Percentiles rank a stretch among this genome's conserved stretches.
Evolutionary conservation across 2,329 filamentous ascomycete genomes (phyloP).

Genomic region (Mariannaea elegans): DNA sequence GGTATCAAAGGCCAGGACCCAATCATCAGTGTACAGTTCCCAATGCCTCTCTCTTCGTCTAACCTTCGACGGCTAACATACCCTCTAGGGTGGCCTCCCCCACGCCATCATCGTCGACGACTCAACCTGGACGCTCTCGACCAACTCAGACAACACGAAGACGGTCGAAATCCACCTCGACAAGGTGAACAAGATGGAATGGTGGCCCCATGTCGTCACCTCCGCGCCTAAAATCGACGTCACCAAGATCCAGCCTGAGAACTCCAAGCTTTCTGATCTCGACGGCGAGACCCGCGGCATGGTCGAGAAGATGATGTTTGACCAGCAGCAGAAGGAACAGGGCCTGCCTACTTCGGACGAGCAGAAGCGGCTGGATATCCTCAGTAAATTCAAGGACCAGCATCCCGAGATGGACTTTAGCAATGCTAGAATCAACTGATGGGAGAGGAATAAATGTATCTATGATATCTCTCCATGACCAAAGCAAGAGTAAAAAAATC

Average conservation of each 20-base stretch:
- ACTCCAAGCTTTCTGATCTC: conserved; percentile 88
- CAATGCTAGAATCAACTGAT: conserved; percentile 71
- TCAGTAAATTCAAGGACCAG: conserved; percentile 91
- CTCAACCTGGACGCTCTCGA: conserved; percentile 90
- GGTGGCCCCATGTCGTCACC: conserved; percentile 95
- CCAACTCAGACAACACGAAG: conserved; percentile 73
- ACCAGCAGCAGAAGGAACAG: conserved; percentile 95
- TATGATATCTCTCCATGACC: conserved; percentile 20
- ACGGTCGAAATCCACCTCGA: conserved; percentile 85
- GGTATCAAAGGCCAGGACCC: conserved; percentile 89
- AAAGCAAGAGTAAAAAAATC: not conserved
- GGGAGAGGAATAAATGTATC: conserved; percentile 15
- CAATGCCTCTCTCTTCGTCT: not conserved
- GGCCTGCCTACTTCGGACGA: conserved; percentile 92
- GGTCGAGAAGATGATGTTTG: conserved; percentile 99
- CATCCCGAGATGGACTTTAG: conserved; percentile 78
- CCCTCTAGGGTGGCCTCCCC: conserved; percentile 79
- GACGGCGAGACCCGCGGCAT: conserved; percentile 94
- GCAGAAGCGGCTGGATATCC: conserved; percentile 91
- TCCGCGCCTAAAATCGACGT: conserved; percentile 92
- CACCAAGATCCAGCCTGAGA: conserved; percentile 92
- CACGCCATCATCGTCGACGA: conserved; percentile 84
- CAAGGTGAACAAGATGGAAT: conserved; percentile 97
- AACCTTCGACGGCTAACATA: conserved; percentile 15
- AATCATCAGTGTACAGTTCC: conserved; percentile 74